Percentiles rank a stretch among this genome's conserved stretches.
Evolutionary conservation across 768 basidiomycete genomes (phyloP).

Genomic region (Lactarius tabidus): DNA sequence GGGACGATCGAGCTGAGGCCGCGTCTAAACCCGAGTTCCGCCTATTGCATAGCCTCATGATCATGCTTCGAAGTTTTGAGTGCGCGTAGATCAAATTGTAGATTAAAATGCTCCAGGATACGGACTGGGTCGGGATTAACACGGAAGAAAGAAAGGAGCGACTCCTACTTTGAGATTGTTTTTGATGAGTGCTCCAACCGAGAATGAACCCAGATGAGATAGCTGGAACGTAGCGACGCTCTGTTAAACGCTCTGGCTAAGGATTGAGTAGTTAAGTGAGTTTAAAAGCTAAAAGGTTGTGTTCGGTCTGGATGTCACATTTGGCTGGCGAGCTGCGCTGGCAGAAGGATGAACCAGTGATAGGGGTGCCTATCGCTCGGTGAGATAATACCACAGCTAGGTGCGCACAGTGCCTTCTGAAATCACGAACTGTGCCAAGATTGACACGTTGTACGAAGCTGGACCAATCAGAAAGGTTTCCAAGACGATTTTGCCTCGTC

Average conservation of each 20-base stretch:
- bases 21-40: not conserved
- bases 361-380: not conserved
- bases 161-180: not conserved
- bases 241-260: not conserved
- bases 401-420: not conserved
- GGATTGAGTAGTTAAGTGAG: not conserved
- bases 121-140: not conserved
- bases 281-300: constrained; percentile 2
- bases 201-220: not conserved
- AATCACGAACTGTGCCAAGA: not conserved
- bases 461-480: not conserved
- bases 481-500: not conserved
- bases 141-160: not conserved
- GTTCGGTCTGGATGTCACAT: not conserved
- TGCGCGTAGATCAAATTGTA: not conserved
- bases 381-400: not conserved
- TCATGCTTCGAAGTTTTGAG: not conserved
- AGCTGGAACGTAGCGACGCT: not conserved
- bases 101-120: not conserved
- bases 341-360: not conserved
- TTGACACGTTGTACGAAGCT: not conserved
- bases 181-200: not conserved
- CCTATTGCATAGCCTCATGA: not conserved
- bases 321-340: not conserved
- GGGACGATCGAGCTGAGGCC: not conserved